These are phyloP conservation scores for Podospora tetraspora DNA, from an alignment of 495 filamentous ascomycete genomes.

Conservation along the genomic window DNA sequence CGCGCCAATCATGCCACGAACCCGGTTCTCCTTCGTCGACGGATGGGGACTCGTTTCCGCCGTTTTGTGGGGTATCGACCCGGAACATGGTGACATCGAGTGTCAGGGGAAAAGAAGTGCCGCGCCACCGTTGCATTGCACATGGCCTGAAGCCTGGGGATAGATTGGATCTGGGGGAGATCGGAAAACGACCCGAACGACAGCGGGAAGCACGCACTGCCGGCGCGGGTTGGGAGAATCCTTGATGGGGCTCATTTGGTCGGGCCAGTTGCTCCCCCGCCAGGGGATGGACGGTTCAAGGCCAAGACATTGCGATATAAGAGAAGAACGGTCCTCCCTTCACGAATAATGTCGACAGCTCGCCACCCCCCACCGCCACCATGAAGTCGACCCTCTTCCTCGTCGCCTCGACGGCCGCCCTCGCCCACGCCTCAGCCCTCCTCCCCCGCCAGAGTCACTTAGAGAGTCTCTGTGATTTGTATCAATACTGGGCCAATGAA, in stretches of 20 bases:
- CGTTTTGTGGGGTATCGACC: not conserved
- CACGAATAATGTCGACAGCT: not conserved
- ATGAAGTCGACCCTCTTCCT: not conserved
- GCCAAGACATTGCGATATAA: not conserved
- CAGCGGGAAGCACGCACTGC: not conserved
- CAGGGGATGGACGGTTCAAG: not conserved
- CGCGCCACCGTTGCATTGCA: not conserved
- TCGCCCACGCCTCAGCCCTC: not conserved
- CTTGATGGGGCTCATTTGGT: not conserved
- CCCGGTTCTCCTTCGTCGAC: not conserved
- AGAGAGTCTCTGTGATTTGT: slow-evolving; percentile 34
- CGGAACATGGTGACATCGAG: not conserved
- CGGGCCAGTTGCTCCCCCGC: not conserved
- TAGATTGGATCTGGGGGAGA: not conserved
- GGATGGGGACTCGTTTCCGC: not conserved
- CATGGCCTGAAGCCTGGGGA: not conserved
- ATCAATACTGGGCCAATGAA: slow-evolving; percentile 28
- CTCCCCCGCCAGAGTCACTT: not conserved
- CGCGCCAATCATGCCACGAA: not conserved
- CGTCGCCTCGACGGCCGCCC: not conserved
- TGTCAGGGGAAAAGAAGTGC: not conserved
- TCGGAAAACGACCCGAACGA: not conserved
- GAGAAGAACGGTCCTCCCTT: not conserved
- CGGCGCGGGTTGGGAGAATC: not conserved
- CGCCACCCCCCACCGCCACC: not conserved